Base-by-base conservation (phyloP, 2,329 filamentous ascomycete species). In the Plenodomus biglobosus region DNA sequence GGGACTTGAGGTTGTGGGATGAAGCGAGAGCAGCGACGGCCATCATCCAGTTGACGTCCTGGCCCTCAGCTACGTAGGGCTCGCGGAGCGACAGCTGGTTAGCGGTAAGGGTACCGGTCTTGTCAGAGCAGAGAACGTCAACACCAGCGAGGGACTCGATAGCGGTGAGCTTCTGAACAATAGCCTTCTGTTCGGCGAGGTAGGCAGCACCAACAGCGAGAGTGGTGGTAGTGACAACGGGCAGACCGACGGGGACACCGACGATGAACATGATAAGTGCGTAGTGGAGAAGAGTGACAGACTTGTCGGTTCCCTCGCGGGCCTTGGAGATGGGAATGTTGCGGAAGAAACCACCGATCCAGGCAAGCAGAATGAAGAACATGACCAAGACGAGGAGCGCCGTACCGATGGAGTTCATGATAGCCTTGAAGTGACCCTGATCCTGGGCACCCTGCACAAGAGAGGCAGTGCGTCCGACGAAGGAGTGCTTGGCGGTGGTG, bases 41-140 rank as follows among this genome's bases (percentile, higher is more conserved):
- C 86, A 90, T 89, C 86, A 90, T 89, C 86, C 86, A 90, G 78
- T 90, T 87, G 72, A 89, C 83, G 73, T 89, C 86, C 68, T 88
- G 83, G 62, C 86, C 87, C 72, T 89, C 86, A 52, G 85, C 83
- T 50, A 89, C 85, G 74, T 85, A 90, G 17, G 87, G 87, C 68
- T 90, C 87, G 70, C 86, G 85, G 66, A 90, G 87, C 65, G 82
- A 86, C 44, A 90, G 80, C 77, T 90, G 86, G 73, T 87, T 87
- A 61, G 85, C 85, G 49, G 85, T 87, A 61, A 90, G 79, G 27
- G 87, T 90, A 78, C 87, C 87, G 38, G 87, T 90, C 82, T 90
- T 90, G 76, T 90, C 87, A 64, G 87, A 90, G 79, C 87, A 90
- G 58, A 90, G 84, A 63, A 90, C 84, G 66, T 90, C 85, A 56